phyloP scores from a whole-genome alignment of 352 stramenopile genomes.

The Pythium dissimile region DNA sequence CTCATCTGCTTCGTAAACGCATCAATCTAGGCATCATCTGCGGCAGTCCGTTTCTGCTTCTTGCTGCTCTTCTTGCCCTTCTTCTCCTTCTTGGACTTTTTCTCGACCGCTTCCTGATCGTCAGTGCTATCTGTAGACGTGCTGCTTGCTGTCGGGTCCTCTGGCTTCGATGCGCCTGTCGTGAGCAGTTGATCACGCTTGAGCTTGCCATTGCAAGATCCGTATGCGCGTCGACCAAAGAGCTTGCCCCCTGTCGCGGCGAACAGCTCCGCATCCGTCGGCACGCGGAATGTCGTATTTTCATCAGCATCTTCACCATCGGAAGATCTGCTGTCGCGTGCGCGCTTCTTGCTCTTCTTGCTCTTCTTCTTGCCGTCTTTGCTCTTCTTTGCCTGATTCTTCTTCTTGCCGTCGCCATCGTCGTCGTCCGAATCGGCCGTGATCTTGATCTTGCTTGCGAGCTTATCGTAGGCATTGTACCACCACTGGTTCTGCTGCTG shows the following conservation, averaged over 20 bases:
- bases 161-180: slow-evolving; percentile 14
- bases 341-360: slow-evolving; percentile 38
- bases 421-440: slow-evolving; percentile 62
- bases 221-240: slow-evolving; percentile 93
- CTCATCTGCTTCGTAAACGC: neutral
- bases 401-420: slow-evolving; percentile 26
- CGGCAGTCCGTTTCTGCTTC: slow-evolving; percentile 18
- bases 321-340: slow-evolving; percentile 16
- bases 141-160: neutral
- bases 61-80: slow-evolving; percentile 33
- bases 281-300: slow-evolving; percentile 53
- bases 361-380: slow-evolving; percentile 63
- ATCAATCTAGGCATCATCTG: neutral
- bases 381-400: slow-evolving; percentile 55
- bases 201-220: slow-evolving; percentile 83
- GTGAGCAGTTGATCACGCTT: slow-evolving; percentile 70
- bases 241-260: slow-evolving; percentile 92
- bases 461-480: slow-evolving; percentile 87
- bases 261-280: slow-evolving; percentile 96
- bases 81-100: slow-evolving; percentile 28
- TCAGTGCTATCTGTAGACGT: neutral
- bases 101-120: slow-evolving; percentile 14
- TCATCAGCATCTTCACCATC: slow-evolving; percentile 28
- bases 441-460: slow-evolving; percentile 86
- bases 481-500: slow-evolving; percentile 81